A percentile compares a stretch with the other conserved stretches of the same genome.
Conservation (phyloP, 495 filamentous ascomycete species). For the Viridothelium virens region DNA sequence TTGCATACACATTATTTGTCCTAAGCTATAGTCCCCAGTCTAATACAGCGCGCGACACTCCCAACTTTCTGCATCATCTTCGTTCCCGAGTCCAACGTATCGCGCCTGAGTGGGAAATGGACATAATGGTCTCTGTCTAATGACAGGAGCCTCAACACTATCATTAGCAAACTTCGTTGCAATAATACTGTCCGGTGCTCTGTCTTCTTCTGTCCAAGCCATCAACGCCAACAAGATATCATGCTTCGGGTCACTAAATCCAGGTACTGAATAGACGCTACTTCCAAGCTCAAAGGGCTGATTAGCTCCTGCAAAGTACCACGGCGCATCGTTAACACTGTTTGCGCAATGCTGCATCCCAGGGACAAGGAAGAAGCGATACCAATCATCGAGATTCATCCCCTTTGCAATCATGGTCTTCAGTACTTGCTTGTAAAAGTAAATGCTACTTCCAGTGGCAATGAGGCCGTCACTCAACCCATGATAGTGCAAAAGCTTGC, state of each 20-base stretch:
- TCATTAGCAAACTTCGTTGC: constrained; percentile 32
- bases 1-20: too few relatives aligned
- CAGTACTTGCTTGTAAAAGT: constrained; percentile 43
- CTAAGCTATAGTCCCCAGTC: not conserved
- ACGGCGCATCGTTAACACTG: constrained; percentile 33
- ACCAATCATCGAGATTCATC: constrained; percentile 30
- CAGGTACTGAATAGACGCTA: constrained; percentile 32
- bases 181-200: constrained; percentile 28
- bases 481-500: constrained; percentile 51
- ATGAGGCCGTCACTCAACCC: constrained; percentile 45
- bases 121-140: constrained; percentile 32
- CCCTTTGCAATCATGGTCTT: constrained; percentile 26
- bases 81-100: constrained; percentile 24
- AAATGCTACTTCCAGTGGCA: constrained; percentile 35
- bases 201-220: constrained; percentile 44
- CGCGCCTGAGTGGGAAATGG: constrained; percentile 27
- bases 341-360: constrained; percentile 40
- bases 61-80: constrained; percentile 28
- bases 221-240: constrained; percentile 46
- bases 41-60: constrained; percentile 13
- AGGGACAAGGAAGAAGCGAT: constrained; percentile 42
- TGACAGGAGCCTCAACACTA: constrained; percentile 19
- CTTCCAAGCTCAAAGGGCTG: constrained; percentile 17
- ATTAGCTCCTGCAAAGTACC: constrained; percentile 22
- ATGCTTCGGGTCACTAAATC: constrained; percentile 39